phyloP scores from a whole-genome alignment of 2,329 filamentous ascomycete species.

The Onygenales sp. region DNA sequence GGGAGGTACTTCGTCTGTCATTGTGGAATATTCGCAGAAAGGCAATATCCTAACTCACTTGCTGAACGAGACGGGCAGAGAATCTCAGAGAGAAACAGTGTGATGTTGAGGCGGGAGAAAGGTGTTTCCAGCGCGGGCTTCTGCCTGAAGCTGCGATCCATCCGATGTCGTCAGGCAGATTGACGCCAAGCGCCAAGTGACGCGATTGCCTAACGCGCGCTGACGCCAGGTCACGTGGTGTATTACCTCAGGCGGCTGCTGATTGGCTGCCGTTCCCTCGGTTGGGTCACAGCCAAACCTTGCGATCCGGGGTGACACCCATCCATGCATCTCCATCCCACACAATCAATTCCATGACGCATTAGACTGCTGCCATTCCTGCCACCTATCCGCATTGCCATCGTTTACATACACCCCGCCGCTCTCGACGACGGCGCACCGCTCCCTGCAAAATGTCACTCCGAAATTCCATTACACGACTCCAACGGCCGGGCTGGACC shows the following conservation, averaged over 20 bases:
- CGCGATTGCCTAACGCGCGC: conserved; percentile 1
- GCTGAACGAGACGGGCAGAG: background rate
- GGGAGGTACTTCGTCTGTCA: conserved; percentile 27
- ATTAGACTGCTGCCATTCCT: background rate
- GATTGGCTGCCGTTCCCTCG: background rate
- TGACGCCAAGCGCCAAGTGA: background rate
- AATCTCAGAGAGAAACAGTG: background rate
- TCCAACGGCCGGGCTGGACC: conserved; percentile 21
- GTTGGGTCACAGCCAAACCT: too few species aligned
- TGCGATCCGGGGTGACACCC: too few species aligned
- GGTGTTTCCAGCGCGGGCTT: background rate
- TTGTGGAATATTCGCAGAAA: conserved; percentile 11
- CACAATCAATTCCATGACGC: too few species aligned
- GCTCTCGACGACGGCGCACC: background rate
- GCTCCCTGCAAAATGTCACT: conserved; percentile 28
- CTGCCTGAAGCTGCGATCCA: background rate
- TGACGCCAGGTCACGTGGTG: conserved; percentile 4
- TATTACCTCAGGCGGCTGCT: background rate
- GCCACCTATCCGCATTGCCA: background rate
- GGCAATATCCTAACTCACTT: background rate
- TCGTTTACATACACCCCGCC: background rate
- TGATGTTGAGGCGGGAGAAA: background rate
- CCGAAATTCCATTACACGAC: conserved; percentile 24
- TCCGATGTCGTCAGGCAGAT: background rate
- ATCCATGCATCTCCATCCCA: background rate